Percentiles rank a stretch among this genome's conserved stretches.
These are phyloP conservation scores for Penicillium sp. DNA, from an alignment of 2,329 filamentous ascomycete genomes.

Conservation along the genomic window DNA sequence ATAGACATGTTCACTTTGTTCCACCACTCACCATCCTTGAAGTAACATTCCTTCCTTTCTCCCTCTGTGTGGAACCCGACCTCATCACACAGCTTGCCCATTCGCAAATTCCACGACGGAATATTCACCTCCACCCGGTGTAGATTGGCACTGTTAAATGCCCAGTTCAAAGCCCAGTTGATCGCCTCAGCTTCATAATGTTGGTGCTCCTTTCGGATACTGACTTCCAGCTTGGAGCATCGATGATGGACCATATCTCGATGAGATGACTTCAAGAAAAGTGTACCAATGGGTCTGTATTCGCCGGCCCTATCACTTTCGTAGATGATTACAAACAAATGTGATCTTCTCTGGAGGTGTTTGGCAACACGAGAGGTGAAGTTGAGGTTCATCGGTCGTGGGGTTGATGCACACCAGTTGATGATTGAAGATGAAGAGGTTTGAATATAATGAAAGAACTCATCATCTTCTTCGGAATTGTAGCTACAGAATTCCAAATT, in stretches of 20 bases:
- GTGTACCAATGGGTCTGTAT: background rate
- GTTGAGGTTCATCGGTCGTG: background rate
- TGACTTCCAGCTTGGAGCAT: background rate
- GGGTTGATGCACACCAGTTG: background rate
- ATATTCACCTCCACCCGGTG: background rate
- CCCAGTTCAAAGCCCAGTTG: background rate
- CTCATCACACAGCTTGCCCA: too few relatives aligned
- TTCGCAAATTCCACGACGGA: background rate
- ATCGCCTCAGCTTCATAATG: background rate
- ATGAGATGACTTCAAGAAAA: background rate
- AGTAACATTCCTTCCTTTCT: background rate
- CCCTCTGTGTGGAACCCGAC: background rate
- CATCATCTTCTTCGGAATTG: accelerated
- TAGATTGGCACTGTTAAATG: background rate
- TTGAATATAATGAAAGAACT: background rate
- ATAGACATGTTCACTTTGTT: background rate
- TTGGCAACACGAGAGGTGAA: background rate
- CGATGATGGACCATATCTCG: background rate
- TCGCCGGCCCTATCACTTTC: too few relatives aligned
- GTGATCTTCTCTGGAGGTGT: background rate
- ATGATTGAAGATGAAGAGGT: background rate
- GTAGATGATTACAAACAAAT: too few relatives aligned
- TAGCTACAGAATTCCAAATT: background rate
- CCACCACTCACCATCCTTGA: background rate
- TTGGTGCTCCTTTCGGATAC: too few relatives aligned